Base-by-base conservation (phyloP, 169 alveolate genomes). In the Cryptosporidium baileyi region DNA sequence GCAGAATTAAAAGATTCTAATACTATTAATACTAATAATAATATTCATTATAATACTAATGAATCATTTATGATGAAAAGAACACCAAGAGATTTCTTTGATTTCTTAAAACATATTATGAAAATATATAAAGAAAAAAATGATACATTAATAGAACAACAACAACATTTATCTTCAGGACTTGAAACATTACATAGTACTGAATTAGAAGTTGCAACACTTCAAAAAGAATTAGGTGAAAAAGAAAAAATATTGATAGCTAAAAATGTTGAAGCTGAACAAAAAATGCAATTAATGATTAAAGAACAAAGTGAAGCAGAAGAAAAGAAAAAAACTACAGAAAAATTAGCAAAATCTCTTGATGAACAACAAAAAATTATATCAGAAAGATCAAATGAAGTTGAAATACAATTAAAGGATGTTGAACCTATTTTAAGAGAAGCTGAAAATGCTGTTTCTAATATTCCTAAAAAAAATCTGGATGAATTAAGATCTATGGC, bases 1-100 rank as follows among this genome's bases (percentile, higher is more conserved):
- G 79, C 79, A 11, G 36, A 61, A 17, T 22, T 61, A 2, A 52
- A 44, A 5, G 52, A 30, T 11, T 17, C 8, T 61, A 44, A 44
- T 17, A 28, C 11, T 1, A 4, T 4, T 6, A 36, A 32, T 11
- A 57, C 43, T 22, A 24, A n/a, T 17, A 24, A 1, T 30, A 24
- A 7, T 30, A 22, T 24, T 24, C 30, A 26, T n/a, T n/a, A n/a
- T 0, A 26, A 47, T 3, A 26, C 30, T n/a, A 9, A 4, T 5
- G 59, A 47, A 94, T 89, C 91, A 94, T 62, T 93, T 93, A n/a
- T n/a, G n/a, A n/a, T n/a, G n/a, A 91, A 94, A 95, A 92, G 95
- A 61, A 96, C 98, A 0, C 99, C 99, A 5, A 93, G 99, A 81
- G 99, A 98, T 79, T 97, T 95, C 90, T 92, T 97, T 59, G 99